phyloP scores from a whole-genome alignment of 2,329 filamentous ascomycete genomes.

The Paecilomyces sp. region DNA sequence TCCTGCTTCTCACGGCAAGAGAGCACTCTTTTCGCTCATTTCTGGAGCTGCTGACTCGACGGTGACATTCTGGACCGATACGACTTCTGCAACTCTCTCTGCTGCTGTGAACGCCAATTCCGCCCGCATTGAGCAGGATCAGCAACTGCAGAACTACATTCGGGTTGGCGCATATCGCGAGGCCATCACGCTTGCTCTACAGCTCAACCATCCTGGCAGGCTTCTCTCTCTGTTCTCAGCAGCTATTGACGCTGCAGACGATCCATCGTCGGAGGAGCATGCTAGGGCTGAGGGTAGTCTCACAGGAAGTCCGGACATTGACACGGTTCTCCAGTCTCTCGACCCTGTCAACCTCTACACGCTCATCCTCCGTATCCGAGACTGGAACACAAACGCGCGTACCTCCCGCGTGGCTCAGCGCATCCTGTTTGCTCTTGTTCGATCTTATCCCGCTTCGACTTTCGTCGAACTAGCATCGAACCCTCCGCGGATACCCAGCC shows the following conservation, averaged over 20 bases:
- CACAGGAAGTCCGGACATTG: constrained; percentile 53
- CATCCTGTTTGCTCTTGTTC: constrained; percentile 71
- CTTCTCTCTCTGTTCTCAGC: constrained; percentile 76
- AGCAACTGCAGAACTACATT: constrained; percentile 89
- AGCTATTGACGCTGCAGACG: constrained; percentile 68
- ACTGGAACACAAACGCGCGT: constrained; percentile 96
- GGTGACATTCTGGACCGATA: constrained; percentile 93
- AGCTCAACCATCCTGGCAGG: constrained; percentile 88
- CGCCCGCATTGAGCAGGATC: constrained; percentile 84
- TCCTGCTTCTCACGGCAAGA: constrained; percentile 15
- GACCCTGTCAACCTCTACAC: constrained; percentile 80
- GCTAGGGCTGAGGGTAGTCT: constrained; percentile 28
- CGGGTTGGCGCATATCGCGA: constrained; percentile 81
- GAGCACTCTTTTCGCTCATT: constrained; percentile 60
- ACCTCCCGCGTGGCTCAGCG: constrained; percentile 80
- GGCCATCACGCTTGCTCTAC: constrained; percentile 83
- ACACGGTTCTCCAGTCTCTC: constrained; percentile 71
- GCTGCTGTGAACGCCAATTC: constrained; percentile 67
- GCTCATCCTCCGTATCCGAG: constrained; percentile 72
- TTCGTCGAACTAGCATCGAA: constrained; percentile 60
- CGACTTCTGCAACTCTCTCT: constrained; percentile 70
- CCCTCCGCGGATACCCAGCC: constrained; percentile 4
- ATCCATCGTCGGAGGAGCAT: constrained; percentile 32
- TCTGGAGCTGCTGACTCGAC: constrained; percentile 90
- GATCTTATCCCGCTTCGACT: constrained; percentile 70